A percentile compares a stretch with the other conserved stretches of the same genome.
Conservation (phyloP, 2,329 filamentous ascomycete species). For the Zasmidium angulare region DNA sequence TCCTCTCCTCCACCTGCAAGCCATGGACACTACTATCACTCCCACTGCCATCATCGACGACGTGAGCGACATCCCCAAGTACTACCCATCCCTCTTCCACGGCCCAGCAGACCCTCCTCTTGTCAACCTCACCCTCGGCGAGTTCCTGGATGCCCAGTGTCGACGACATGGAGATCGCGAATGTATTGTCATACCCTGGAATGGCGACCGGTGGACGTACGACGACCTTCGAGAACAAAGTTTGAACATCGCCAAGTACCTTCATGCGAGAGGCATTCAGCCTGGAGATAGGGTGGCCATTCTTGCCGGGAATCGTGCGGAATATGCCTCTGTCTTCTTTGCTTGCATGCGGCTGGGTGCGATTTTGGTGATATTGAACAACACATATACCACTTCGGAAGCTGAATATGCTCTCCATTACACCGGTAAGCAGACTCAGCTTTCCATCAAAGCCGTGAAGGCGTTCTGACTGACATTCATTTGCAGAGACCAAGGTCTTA, state of each 20-base stretch:
- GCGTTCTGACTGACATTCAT: background rate
- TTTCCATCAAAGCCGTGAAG: background rate
- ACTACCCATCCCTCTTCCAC: slow-evolving; percentile 58
- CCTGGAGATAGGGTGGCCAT: slow-evolving; percentile 71
- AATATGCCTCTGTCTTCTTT: slow-evolving; percentile 68
- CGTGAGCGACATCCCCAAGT: slow-evolving; percentile 12
- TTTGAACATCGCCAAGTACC: slow-evolving; percentile 40
- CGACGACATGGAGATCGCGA: slow-evolving; percentile 65
- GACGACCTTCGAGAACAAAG: slow-evolving; percentile 41
- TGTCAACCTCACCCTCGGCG: slow-evolving; percentile 69
- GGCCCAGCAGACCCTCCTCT: slow-evolving; percentile 69
- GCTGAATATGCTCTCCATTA: slow-evolving; percentile 70
- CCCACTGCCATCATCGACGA: slow-evolving; percentile 14
- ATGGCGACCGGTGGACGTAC: slow-evolving; percentile 70
- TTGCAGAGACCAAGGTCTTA: slow-evolving; percentile 65
- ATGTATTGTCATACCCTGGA: slow-evolving; percentile 74
- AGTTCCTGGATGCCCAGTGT: slow-evolving; percentile 70
- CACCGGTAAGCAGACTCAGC: slow-evolving; percentile 53
- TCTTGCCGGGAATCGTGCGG: slow-evolving; percentile 65
- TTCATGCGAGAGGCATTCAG: slow-evolving; percentile 65
- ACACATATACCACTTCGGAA: slow-evolving; percentile 75
- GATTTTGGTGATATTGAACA: slow-evolving; percentile 73
- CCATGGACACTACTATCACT: slow-evolving; percentile 14
- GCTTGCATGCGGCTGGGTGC: slow-evolving; percentile 57
- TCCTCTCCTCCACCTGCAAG: slow-evolving; percentile 1